Evolutionary conservation across 139 green algal genomes (phyloP), one percentile per base, ranked within the genome.

Genomic region (Chlamydomonas sp.): DNA sequence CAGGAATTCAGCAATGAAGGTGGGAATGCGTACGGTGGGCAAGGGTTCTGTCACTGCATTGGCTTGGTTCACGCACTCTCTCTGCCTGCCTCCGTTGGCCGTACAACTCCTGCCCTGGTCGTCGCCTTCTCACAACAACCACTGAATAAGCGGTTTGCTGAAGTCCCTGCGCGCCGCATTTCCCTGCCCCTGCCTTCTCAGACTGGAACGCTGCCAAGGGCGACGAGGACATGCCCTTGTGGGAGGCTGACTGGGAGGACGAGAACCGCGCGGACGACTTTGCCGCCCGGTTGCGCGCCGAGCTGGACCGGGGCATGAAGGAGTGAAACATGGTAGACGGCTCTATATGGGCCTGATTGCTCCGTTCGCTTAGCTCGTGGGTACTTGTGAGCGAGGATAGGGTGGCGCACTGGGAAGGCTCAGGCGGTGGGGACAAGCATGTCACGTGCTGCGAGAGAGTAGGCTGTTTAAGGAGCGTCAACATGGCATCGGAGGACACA

Each of bases 201-300:
- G 76, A 80, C 12, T 80, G 76, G 76, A 58, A 80, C 14, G 59
- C 58, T 49, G 83, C 72, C 61, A 87, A 87, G 83, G 83, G 80
- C 31, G 83, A 87, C 62, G 83, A 87, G 74, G 3, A 15, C 20
- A 62, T 81, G 15, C 83, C 84, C 0, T 72, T 92, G 57, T 92
- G 89, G 89, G 80, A 92, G 83, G 81, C 89, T n/a, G 85, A 92
- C 77, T 92, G 89, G 89, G 89, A 92, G 64, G 89, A 92, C 20
- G 89, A 90, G 74, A 85, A 92, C 67, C 57, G 61, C 18, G 85
- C 79, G 15, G 85, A 90, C 9, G 89, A 92, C 81, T 92, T 92
- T 18, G 31, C 85, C 16, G 69, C 49, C 0, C 83, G 89, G 60
- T 81, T 92, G 5, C n/a, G 18, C 18, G 49, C 77, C 16, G 89